Evolutionary conservation across 306 rosid genomes (phyloP).

Genomic region (Malus fusca): DNA sequence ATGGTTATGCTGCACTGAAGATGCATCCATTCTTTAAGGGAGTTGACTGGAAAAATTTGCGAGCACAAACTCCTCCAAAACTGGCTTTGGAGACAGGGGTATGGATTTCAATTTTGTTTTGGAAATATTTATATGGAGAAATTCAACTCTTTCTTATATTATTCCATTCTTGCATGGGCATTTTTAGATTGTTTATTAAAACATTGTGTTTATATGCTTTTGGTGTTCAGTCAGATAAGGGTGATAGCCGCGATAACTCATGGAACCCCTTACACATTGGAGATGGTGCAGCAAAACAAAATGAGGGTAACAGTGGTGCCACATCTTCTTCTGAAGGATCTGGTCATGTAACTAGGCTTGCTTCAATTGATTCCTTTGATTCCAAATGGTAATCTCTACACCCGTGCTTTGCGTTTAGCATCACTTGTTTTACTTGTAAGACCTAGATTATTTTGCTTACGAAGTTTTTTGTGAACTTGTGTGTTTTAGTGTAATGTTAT

Average conservation of each 20-base stretch:
- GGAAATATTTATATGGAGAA: conserved; percentile 12
- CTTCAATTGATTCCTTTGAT: conserved; percentile 97
- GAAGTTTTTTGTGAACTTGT: not conserved
- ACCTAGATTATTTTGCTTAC: not conserved
- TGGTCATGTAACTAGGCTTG: conserved; percentile 70
- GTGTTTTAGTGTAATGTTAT: conserved; percentile 1
- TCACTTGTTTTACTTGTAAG: not conserved
- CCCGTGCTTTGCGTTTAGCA: not conserved
- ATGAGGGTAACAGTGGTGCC: conserved; percentile 46
- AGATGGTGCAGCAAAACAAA: conserved; percentile 43
- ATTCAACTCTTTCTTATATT: not conserved
- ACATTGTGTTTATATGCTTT: not conserved
- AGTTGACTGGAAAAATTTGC: conserved; percentile 66
- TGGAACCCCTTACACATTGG: conserved; percentile 88
- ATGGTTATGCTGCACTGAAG: conserved; percentile 70
- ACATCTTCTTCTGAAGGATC: conserved; percentile 61
- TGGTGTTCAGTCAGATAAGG: conserved; percentile 46
- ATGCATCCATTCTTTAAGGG: conserved; percentile 81
- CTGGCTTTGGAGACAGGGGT: conserved; percentile 69
- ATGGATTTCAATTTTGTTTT: conserved; percentile 18
- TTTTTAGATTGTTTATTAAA: not conserved
- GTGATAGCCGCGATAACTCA: conserved; percentile 43
- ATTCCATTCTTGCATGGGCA: not conserved
- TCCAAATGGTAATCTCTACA: conserved; percentile 76
- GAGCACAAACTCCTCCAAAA: conserved; percentile 62